Base-by-base conservation (phyloP, 2,329 filamentous ascomycete genomes). In the Byssoonygena ceratinophila region DNA sequence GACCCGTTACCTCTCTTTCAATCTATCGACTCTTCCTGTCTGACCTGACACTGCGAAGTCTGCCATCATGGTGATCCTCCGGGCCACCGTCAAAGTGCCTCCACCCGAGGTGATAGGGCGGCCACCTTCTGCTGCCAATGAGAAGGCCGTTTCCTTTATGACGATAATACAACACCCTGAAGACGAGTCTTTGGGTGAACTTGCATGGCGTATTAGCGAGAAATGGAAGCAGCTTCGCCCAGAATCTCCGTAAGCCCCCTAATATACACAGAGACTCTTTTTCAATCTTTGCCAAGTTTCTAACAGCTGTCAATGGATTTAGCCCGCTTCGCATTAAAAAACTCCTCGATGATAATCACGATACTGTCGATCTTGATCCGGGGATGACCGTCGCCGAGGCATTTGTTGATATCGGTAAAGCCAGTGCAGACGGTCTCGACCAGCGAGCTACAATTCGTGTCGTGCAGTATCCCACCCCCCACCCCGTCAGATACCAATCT, bases 141-240 rank as follows among this genome's bases (percentile, higher is more conserved):
- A n/a, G 12, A 18, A 37, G 14, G 29, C 11, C 25, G 14, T 20
- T 31, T 49, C 50, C 37, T 68, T 70, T 66, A 66, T 69, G 41
- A 61, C 66, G 29, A 59, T 70, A 16, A 66, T 67, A n/a, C 59
- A 69, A 2, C 62, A 64, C 14, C 67, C 68, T 0, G 67, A 69
- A 39, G 57, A 62, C 2, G 55, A 64, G 1, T 64, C 60, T 0
- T 39, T 71, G 29, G 60, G 59, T 1, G 59, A 62, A 2, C 53
- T 71, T 29, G 64, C 62, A 2, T 56, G 58, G 1, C 60, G 63
- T 52, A 69, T 71, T 16, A 54, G 59, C 22, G 59, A 62, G 7
- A 63, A 66, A 51, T 71, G 67, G 67, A 58, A 36, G 40, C 61
- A 62, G 34, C 56, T 70, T 8, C 58, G 61, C 25, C 67, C 68